Conservation (phyloP, 768 basidiomycete species). For the Suillus lakei region DNA sequence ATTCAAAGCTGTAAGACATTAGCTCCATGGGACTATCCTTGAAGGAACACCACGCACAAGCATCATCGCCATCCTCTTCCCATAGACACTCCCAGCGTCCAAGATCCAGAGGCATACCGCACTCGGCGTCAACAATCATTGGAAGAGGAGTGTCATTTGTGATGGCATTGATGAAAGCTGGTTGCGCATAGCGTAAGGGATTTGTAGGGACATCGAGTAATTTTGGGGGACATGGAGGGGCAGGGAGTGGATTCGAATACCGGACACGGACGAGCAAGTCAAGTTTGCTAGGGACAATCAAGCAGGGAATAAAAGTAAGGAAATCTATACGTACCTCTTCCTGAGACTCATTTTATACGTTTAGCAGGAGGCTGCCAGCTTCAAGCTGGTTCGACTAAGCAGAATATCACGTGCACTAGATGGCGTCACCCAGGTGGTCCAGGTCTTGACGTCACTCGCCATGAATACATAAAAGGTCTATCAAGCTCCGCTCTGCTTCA, state of each 20-base stretch:
- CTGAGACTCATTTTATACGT: constrained; percentile 52
- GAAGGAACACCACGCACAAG: constrained; percentile 47
- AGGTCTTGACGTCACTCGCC: constrained; percentile 2
- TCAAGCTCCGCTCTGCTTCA: constrained; percentile 1
- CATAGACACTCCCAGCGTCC: constrained; percentile 83
- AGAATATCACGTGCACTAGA: no score
- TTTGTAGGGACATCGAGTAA: constrained; percentile 91
- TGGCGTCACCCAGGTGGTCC: no score
- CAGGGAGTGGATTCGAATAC: constrained; percentile 91
- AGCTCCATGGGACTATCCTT: neutral
- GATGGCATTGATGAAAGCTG: constrained; percentile 82
- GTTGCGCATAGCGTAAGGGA: constrained; percentile 83
- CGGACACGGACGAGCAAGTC: constrained; percentile 93
- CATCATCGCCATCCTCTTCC: constrained; percentile 78
- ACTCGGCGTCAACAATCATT: constrained; percentile 96
- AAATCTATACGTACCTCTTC: constrained; percentile 48
- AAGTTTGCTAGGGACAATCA: constrained; percentile 60
- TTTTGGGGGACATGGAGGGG: constrained; percentile 97
- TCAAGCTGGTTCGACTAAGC: no score
- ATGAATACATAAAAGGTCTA: constrained; percentile 3
- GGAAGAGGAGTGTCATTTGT: constrained; percentile 85
- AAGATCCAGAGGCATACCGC: constrained; percentile 94
- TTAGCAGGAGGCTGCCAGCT: no score
- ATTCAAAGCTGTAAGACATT: constrained; percentile 53
- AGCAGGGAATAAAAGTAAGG: neutral